Evolutionary conservation across 306 rosid species (phyloP), one percentile per base, ranked within the genome.

Genomic region (Corylus avellana): DNA sequence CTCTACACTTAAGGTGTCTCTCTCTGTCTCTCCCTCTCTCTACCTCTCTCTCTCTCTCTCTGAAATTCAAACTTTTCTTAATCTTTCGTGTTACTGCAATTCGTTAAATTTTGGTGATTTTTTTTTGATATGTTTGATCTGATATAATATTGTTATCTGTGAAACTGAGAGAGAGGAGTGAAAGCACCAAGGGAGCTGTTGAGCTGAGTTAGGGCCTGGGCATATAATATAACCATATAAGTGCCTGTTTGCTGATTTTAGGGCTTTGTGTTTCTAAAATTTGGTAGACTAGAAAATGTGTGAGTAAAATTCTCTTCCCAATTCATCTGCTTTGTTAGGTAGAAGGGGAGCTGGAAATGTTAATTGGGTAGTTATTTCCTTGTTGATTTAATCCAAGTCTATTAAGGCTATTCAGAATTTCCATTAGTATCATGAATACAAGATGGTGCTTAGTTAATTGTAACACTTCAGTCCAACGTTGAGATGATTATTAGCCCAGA

Each of bases 1-100:
- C 75, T 42, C 46, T 51, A 50, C 35, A 8, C 74, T 70, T 49
- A 16, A 72, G 75, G 61, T 72, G 61, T 50, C 51, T 68, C 7
- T 39, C 25, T 67, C 3, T 58, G 3, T 49, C 18, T 68, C 37
- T 29, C 32, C 2, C 32, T 32, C 44, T 63, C 22, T 59, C 13
- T 59, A 12, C 50, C 75, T 50, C 51, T 68, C 6, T 39, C 25
- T 71, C 35, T 48, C 35, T 50, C 70, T 50, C 20, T 67, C 67
- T 20, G 46, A 35, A 58, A 22, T 64, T 44, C 6, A 27, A 46
- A n/a, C 20, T 25, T 12, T 1, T 42, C 3, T 39, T 42, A 25
- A 17, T 32, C 8, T 3, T 59, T 27, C 39, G n/a, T 75, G 17
- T 14, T 22, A 27, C 29, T 73, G n/a, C 12, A 69, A 69, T 46